Base-by-base conservation (phyloP, 371 early-diverging fungal species). In the Mucor plumbeus region DNA sequence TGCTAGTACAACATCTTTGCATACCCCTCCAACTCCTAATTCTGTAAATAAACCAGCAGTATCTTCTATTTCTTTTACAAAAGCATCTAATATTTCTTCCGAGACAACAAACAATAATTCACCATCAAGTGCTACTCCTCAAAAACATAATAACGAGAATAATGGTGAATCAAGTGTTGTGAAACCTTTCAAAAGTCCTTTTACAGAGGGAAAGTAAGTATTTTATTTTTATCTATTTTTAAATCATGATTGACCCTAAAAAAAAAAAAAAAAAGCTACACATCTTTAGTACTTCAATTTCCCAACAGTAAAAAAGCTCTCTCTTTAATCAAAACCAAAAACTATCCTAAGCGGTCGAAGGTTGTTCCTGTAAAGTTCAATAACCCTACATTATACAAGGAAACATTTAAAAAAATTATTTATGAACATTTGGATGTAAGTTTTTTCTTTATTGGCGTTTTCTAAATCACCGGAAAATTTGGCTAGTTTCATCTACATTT, bases 361-460 rank as follows among this genome's bases (percentile, higher is more conserved):
- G 61, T 62, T 5, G 55, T 75, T 2, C 75, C 75, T 17, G 38
- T 62, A 0, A 59, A 67, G 39, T 75, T 75, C 41, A 70, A 70
- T 15, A 80, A 77, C 17, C 56, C 67, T 4, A 68, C 62, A 8
- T 70, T 82, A 11, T 88, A 88, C 72, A 77, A 73, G 56, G 83
- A 86, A 1, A 71, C 74, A 0, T 85, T 86, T 71, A 63, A 74
- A 33, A 79, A 67, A 7, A 62, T 82, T n/a, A 82, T 88, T 14
- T 76, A 82, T 26, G 88, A 88, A 50, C 88, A 88, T 64, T 44
- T 88, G 14, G 85, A 88, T 67, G 83, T 76, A 78, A 47, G 47
- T 19, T 15, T 43, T n/a, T 26, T 26, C 3, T 26, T 26, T 26
- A n/a, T n/a, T n/a, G n/a, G n/a, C n/a, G n/a, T n/a, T 26, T 26